Percentiles rank a stretch among this genome's conserved stretches.
These are phyloP conservation scores for Neonectria sp. DNA, from an alignment of 2,329 filamentous ascomycete species.

Conservation along the genomic window DNA sequence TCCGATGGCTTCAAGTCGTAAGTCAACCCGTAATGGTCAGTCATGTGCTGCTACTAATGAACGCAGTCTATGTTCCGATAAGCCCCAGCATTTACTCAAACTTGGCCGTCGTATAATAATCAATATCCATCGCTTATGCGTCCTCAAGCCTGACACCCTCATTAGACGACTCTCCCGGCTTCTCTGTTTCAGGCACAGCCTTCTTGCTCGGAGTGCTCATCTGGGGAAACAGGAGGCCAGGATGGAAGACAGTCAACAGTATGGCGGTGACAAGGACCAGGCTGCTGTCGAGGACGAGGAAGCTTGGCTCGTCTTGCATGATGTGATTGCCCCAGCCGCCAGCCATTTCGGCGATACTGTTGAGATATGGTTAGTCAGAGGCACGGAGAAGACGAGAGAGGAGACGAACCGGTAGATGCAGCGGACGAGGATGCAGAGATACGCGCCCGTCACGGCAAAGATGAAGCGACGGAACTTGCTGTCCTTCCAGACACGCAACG, in stretches of 20 bases:
- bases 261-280: conserved; percentile 66
- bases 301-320: conserved; percentile 74
- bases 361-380: conserved; percentile 26
- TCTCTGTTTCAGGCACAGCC: conserved; percentile 40
- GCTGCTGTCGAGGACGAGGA: conserved; percentile 69
- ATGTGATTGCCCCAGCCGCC: conserved; percentile 75
- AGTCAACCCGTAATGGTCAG: neutral
- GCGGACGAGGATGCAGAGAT: conserved; percentile 62
- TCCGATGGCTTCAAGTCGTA: neutral
- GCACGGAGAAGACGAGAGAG: neutral
- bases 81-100: neutral
- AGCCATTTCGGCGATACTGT: conserved; percentile 74
- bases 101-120: neutral
- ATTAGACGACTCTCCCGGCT: conserved; percentile 46
- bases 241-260: conserved; percentile 68
- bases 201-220: conserved; percentile 58
- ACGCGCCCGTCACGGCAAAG: conserved; percentile 62
- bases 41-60: neutral
- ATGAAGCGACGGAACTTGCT: conserved; percentile 60
- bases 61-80: neutral
- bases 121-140: conserved; percentile 27
- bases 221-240: conserved; percentile 69
- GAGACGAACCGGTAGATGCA: conserved; percentile 68
- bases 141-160: conserved; percentile 43
- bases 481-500: conserved; percentile 59